These are phyloP conservation scores for Osmanthus fragrans DNA, from an alignment of 257 asterid species.

Conservation along the genomic window DNA sequence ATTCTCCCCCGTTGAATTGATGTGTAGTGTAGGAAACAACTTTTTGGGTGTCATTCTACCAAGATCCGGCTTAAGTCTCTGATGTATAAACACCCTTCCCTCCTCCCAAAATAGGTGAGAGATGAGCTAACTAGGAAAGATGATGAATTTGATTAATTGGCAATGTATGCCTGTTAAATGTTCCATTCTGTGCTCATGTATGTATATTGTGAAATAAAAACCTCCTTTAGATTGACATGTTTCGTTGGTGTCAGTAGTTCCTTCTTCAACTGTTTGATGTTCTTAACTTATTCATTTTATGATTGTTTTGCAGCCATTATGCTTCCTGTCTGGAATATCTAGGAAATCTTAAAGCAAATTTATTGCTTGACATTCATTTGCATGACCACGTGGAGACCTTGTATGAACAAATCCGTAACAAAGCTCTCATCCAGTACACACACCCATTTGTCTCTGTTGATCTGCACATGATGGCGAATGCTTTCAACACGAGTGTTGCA, in stretches of 20 bases:
- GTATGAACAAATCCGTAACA: slow-evolving; percentile 86
- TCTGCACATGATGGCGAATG: slow-evolving; percentile 91
- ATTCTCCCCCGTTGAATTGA: not conserved
- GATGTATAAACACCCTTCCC: not conserved
- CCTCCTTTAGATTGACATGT: not conserved
- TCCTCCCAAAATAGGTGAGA: not conserved
- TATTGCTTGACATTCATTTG: slow-evolving; percentile 89
- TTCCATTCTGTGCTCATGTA: not conserved
- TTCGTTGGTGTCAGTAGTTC: not conserved
- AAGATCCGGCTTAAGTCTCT: not conserved
- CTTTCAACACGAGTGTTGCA: slow-evolving; percentile 71
- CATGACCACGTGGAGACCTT: slow-evolving; percentile 90
- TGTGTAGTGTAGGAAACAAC: not conserved
- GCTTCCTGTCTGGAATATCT: slow-evolving; percentile 93
- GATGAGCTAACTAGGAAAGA: not conserved
- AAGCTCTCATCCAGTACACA: slow-evolving; percentile 96
- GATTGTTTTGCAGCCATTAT: slow-evolving; percentile 64
- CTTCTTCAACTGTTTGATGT: slow-evolving; percentile 6
- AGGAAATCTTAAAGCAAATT: slow-evolving; percentile 78
- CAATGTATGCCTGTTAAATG: not conserved
- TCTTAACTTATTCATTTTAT: not conserved
- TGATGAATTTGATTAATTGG: not conserved
- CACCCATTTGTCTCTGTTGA: slow-evolving; percentile 93
- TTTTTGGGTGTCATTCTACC: not conserved
- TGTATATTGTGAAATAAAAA: not conserved